These are phyloP conservation scores for Smittium culicis DNA, from an alignment of 371 early-diverging fungal genomes.

Conservation along the genomic window DNA sequence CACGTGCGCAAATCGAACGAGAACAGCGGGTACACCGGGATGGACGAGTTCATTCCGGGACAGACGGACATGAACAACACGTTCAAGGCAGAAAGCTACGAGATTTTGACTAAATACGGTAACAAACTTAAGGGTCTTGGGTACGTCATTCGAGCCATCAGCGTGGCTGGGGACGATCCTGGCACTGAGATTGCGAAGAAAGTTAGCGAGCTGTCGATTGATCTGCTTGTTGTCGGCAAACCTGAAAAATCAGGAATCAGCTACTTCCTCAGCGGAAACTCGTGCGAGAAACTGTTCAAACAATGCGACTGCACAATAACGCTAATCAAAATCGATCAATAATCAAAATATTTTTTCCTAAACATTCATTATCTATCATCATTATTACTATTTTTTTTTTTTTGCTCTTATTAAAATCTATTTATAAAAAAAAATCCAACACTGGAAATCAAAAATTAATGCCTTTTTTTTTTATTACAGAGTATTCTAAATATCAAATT, in stretches of 20 bases:
- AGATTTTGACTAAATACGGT: not conserved
- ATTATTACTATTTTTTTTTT: too few relatives aligned
- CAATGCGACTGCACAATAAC: conserved; percentile 2
- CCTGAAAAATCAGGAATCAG: not conserved
- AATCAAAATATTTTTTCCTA: too few relatives aligned
- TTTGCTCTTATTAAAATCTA: too few relatives aligned
- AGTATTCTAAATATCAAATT: too few relatives aligned
- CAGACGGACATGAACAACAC: not conserved
- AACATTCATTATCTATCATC: too few relatives aligned
- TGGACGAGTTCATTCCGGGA: not conserved
- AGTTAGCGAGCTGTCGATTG: not conserved
- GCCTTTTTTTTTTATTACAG: too few relatives aligned
- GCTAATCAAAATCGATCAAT: not conserved
- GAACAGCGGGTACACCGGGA: not conserved
- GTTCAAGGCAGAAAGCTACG: not conserved
- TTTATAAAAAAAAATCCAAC: too few relatives aligned
- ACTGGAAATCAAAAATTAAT: too few relatives aligned
- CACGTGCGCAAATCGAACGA: conserved; percentile 1
- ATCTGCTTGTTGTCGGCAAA: not conserved
- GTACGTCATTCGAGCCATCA: conserved; percentile 1
- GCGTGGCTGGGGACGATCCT: conserved; percentile 2
- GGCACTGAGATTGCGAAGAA: conserved; percentile 4
- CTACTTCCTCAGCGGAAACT: not conserved
- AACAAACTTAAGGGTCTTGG: not conserved
- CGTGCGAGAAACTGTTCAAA: not conserved